These are phyloP conservation scores for Rhynchospora pubera DNA, from an alignment of 176 grass and related monocot genomes.

Conservation along the genomic window DNA sequence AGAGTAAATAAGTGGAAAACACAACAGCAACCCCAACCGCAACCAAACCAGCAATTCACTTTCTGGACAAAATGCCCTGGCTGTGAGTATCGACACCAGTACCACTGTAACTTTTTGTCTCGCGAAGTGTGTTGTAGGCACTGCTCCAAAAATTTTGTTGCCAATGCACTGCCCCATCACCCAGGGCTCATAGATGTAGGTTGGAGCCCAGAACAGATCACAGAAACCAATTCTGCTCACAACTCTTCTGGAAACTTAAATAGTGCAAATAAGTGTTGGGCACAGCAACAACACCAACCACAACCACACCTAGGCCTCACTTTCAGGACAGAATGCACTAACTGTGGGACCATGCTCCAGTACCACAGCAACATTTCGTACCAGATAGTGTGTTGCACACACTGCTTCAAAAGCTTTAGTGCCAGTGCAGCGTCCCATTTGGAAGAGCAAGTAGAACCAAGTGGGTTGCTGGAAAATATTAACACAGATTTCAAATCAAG, in stretches of 20 bases:
- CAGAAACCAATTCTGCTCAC: too few relatives aligned
- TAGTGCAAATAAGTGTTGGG: too few relatives aligned
- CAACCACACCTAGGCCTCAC: background rate
- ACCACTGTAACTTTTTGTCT: slow-evolving; percentile 38
- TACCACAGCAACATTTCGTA: slow-evolving; percentile 32
- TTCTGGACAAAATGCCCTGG: slow-evolving; percentile 67
- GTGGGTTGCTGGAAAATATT: background rate
- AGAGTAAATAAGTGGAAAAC: background rate
- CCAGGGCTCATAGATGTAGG: slow-evolving; percentile 19
- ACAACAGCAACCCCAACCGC: too few relatives aligned
- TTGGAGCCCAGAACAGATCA: background rate
- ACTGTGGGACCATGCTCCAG: slow-evolving; percentile 22
- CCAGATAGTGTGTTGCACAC: slow-evolving; percentile 31
- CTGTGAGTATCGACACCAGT: slow-evolving; percentile 49
- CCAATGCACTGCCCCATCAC: slow-evolving; percentile 35
- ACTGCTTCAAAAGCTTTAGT: slow-evolving; percentile 41
- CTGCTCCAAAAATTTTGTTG: slow-evolving; percentile 44
- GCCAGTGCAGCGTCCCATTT: slow-evolving; percentile 37
- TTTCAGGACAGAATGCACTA: slow-evolving; percentile 64
- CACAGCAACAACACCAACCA: background rate
- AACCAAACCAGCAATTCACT: slow-evolving; percentile 15
- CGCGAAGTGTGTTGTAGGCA: slow-evolving; percentile 32
- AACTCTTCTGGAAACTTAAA: too few relatives aligned
- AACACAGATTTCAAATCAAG: background rate
- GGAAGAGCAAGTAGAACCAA: background rate